These are phyloP conservation scores for Plasmodium inui DNA, from an alignment of 169 alveolate species.

Conservation along the genomic window DNA sequence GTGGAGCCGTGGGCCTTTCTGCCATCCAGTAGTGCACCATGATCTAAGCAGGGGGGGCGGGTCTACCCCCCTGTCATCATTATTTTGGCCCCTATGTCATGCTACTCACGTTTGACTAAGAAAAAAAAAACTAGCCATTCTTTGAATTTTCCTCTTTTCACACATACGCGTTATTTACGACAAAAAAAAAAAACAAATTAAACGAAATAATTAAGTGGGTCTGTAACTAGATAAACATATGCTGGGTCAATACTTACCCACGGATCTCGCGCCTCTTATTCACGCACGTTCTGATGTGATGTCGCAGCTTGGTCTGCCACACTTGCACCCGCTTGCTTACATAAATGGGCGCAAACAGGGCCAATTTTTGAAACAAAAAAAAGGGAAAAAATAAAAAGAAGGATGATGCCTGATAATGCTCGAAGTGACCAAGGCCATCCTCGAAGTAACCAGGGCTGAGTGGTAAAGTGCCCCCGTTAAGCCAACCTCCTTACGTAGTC, in stretches of 20 bases:
- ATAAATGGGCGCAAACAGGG: background rate
- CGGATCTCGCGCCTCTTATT: background rate
- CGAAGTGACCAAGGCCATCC: background rate
- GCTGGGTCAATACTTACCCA: background rate
- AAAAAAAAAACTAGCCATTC: background rate
- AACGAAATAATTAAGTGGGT: background rate
- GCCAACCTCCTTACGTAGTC: slow-evolving; percentile 26
- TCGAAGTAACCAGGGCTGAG: background rate
- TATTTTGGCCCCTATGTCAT: background rate
- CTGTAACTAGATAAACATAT: background rate
- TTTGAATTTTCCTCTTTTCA: background rate
- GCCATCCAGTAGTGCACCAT: background rate
- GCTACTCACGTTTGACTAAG: background rate
- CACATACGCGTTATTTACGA: background rate
- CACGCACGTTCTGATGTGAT: background rate
- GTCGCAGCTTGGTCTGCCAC: background rate
- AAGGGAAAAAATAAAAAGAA: background rate
- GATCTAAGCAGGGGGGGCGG: background rate
- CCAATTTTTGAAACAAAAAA: background rate
- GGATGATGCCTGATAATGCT: background rate
- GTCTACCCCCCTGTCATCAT: background rate
- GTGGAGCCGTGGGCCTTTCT: background rate
- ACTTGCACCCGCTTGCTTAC: background rate
- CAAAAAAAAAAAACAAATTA: background rate
- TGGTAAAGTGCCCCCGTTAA: background rate